Evolutionary conservation across 2,329 filamentous ascomycete species (phyloP).

Genomic region (Neopestalotiopsis sp.): DNA sequence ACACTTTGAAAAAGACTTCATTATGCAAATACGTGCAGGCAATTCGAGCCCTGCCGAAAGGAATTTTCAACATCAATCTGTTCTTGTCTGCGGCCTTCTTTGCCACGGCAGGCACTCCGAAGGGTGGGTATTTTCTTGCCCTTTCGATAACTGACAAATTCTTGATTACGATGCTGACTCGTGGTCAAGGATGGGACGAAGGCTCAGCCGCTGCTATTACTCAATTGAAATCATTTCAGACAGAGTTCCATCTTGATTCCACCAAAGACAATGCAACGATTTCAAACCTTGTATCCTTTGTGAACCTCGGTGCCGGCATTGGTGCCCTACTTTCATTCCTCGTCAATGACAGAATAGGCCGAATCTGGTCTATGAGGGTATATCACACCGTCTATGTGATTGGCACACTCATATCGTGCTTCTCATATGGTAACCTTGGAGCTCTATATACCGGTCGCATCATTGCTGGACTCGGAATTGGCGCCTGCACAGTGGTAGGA

Average conservation of each 20-base stretch:
- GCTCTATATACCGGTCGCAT: not conserved
- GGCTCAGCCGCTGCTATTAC: constrained; percentile 35
- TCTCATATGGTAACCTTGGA: not conserved
- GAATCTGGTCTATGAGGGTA: constrained; percentile 29
- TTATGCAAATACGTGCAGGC: constrained; percentile 23
- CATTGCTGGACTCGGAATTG: not conserved
- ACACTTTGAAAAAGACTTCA: constrained; percentile 7
- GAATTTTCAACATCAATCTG: constrained; percentile 23
- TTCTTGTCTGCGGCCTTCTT: constrained; percentile 25
- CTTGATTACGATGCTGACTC: not conserved
- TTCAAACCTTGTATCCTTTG: constrained; percentile 41
- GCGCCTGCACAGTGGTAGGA: not conserved
- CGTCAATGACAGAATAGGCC: constrained; percentile 32
- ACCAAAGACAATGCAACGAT: constrained; percentile 31
- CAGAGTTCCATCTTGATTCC: constrained; percentile 38
- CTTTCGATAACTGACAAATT: not conserved
- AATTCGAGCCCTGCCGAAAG: constrained; percentile 23
- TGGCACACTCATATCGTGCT: constrained; percentile 35
- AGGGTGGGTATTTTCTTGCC: constrained; percentile 6
- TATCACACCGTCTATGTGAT: constrained; percentile 40
- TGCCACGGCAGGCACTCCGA: constrained; percentile 24
- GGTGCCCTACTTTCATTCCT: constrained; percentile 41
- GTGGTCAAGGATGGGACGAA: constrained; percentile 37
- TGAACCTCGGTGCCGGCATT: constrained; percentile 36
- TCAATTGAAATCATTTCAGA: constrained; percentile 39